phyloP scores from a whole-genome alignment of 306 rosid species.

The Heteromeles arbutifolia region DNA sequence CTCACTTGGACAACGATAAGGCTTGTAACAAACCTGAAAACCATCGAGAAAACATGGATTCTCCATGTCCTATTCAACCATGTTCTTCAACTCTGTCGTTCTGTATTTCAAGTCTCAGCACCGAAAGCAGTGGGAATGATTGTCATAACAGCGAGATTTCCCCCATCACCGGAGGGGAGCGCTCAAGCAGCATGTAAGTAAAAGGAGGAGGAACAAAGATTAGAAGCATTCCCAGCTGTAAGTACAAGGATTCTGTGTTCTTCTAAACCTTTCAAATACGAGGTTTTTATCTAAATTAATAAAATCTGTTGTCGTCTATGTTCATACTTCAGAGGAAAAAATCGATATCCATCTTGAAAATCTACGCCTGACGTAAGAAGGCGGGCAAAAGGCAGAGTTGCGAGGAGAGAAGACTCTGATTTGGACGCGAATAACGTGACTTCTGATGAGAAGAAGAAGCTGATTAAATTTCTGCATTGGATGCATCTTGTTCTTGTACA shows the following conservation, averaged over 20 bases:
- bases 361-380: conserved; percentile 28
- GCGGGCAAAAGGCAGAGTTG: conserved; percentile 35
- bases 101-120: conserved; percentile 32
- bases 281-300: too few species aligned
- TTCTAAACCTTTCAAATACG: too few species aligned
- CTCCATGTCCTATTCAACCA: conserved; percentile 24
- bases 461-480: conserved; percentile 5
- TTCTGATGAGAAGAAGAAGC: conserved; percentile 1
- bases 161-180: background rate
- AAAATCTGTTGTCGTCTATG: too few species aligned
- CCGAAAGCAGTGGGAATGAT: conserved; percentile 24
- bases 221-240: conserved; percentile 38
- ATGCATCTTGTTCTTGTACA: conserved; percentile 10
- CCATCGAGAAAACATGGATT: conserved; percentile 20
- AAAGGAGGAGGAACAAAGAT: conserved; percentile 33
- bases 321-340: background rate
- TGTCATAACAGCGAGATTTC: conserved; percentile 30
- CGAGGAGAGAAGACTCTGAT: conserved; percentile 33
- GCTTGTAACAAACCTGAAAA: conserved; percentile 7
- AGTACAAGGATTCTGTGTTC: conserved; percentile 20
- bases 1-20: background rate
- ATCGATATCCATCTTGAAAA: conserved; percentile 34
- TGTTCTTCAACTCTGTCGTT: conserved; percentile 35
- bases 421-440: conserved; percentile 14
- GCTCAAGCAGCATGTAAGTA: conserved; percentile 8